Percentiles rank a stretch among this genome's conserved stretches.
phyloP scores from a whole-genome alignment of 2,329 filamentous ascomycete genomes.

The Colletotrichum coccodes region DNA sequence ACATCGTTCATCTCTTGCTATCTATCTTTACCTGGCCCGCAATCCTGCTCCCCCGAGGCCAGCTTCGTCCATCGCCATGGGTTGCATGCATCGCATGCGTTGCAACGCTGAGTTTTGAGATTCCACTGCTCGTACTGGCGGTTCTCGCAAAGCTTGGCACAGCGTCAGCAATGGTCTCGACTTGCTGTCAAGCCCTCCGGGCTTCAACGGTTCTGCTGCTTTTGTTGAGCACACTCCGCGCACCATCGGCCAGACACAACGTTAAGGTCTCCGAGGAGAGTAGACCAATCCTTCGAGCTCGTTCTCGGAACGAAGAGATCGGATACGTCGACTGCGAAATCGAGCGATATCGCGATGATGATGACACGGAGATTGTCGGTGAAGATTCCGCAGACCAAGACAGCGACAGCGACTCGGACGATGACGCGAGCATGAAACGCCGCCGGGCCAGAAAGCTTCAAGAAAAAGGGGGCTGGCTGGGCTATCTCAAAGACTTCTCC shows the following conservation, averaged over 20 bases:
- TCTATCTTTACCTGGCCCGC: neutral
- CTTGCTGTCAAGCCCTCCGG: neutral
- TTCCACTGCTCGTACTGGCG: neutral
- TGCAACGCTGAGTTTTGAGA: neutral
- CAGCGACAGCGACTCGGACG: conserved; percentile 33
- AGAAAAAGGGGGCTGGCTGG: conserved; percentile 43
- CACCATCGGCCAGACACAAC: neutral
- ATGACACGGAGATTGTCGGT: neutral
- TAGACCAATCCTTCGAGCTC: neutral
- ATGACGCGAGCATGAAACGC: conserved; percentile 40
- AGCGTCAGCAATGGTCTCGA: neutral
- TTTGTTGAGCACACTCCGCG: neutral
- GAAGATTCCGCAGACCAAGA: conserved; percentile 15
- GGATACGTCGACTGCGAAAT: neutral
- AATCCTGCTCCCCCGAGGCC: neutral
- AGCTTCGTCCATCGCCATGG: neutral
- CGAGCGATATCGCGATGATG: neutral
- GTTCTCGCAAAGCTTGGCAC: neutral
- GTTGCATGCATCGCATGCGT: neutral
- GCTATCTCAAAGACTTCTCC: conserved; percentile 42
- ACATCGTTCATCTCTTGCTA: conserved; percentile 1
- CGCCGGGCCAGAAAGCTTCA: conserved; percentile 39
- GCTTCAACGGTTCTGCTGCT: neutral
- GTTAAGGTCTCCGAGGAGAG: neutral
- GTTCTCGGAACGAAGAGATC: neutral